Conservation (phyloP, 176 grass and related monocot species). For the Juncus inflexus region DNA sequence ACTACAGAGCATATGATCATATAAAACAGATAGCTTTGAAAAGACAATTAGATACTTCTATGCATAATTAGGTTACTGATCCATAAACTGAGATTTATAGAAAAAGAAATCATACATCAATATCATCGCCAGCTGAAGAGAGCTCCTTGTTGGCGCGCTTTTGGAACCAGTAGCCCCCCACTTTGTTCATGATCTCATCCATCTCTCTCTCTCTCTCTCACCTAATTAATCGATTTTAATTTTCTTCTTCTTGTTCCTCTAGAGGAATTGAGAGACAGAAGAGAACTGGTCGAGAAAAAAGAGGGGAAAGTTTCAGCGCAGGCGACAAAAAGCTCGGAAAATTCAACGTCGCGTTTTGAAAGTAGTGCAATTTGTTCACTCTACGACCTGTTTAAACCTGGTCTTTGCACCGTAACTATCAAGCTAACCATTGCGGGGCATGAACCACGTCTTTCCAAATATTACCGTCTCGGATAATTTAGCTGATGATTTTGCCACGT, state of each 20-base stretch:
- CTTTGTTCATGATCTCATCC: conserved; percentile 81
- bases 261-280: conserved; percentile 3
- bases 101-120: conserved; percentile 32
- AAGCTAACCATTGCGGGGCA: too few relatives aligned
- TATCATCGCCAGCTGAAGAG: conserved; percentile 64
- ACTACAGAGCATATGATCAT: too few relatives aligned
- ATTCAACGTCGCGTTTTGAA: background rate
- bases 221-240: conserved; percentile 8
- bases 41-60: too few relatives aligned
- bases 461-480: too few relatives aligned
- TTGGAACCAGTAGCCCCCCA: conserved; percentile 61
- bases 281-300: background rate
- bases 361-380: background rate
- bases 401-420: conserved; percentile 9
- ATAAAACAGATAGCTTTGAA: too few relatives aligned
- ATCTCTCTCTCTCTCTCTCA: conserved; percentile 30
- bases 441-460: too few relatives aligned
- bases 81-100: too few relatives aligned
- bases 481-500: too few relatives aligned
- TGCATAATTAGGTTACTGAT: too few relatives aligned
- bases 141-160: conserved; percentile 67
- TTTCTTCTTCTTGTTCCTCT: conserved; percentile 9
- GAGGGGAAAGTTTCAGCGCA: conserved; percentile 19
- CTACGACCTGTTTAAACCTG: background rate
- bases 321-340: conserved; percentile 16